Conservation (phyloP, 1,139 yeast species). For the Zygoascus hellenicus region DNA sequence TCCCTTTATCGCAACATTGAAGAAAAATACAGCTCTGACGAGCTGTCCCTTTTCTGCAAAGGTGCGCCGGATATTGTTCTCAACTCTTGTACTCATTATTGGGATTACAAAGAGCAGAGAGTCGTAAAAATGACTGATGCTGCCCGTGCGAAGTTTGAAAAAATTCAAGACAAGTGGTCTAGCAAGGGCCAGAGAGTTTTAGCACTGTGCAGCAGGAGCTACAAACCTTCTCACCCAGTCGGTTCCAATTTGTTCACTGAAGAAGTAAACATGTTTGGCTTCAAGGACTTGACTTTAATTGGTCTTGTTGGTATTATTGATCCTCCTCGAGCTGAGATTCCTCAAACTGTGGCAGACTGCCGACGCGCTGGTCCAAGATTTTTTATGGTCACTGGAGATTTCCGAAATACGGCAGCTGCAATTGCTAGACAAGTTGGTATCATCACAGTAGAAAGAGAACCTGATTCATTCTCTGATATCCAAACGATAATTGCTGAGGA, state of each 20-base stretch:
- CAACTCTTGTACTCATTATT: conserved; percentile 32
- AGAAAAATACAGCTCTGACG: conserved; percentile 10
- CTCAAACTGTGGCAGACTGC: conserved; percentile 37
- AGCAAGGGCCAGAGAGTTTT: conserved; percentile 44
- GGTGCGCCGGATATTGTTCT: conserved; percentile 50
- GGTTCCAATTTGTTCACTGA: conserved; percentile 21
- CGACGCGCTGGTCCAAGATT: conserved; percentile 47
- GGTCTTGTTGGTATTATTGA: conserved; percentile 49
- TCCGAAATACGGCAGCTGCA: conserved; percentile 47
- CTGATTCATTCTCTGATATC: conserved; percentile 32
- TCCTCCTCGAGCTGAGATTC: conserved; percentile 46
- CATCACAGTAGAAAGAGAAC: conserved; percentile 29
- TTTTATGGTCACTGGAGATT: conserved; percentile 53
- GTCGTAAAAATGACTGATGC: conserved; percentile 17
- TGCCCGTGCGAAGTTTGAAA: conserved; percentile 23
- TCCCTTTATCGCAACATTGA: conserved; percentile 18
- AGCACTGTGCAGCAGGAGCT: conserved; percentile 34
- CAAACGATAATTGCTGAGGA: conserved; percentile 7
- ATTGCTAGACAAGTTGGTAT: conserved; percentile 48
- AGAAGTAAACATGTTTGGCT: conserved; percentile 15
- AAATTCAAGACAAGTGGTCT: conserved; percentile 39
- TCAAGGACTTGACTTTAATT: conserved; percentile 29
- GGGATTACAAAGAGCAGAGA: conserved; percentile 21
- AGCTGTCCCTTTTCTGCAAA: conserved; percentile 28
- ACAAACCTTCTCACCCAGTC: conserved; percentile 17